Percentiles rank a stretch among this genome's conserved stretches.
These are phyloP conservation scores for Diaporthe velutina DNA, from an alignment of 2,329 filamentous ascomycete species.

Conservation along the genomic window DNA sequence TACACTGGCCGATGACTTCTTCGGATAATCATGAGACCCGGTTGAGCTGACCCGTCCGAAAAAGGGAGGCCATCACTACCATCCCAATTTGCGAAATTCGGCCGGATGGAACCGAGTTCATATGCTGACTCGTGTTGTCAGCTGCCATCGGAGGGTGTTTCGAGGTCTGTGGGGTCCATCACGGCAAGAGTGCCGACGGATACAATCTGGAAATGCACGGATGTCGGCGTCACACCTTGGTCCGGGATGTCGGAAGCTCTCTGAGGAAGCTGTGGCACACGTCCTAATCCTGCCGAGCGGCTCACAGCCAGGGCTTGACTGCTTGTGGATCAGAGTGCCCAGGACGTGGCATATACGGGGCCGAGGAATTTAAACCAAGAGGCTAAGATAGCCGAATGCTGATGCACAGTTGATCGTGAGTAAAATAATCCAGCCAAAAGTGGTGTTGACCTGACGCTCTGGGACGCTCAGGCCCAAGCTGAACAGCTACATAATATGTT, in stretches of 20 bases:
- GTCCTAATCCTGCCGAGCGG: not conserved
- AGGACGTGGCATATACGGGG: not conserved
- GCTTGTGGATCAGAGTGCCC: not conserved
- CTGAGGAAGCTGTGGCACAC: not conserved
- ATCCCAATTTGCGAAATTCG: constrained; percentile 1
- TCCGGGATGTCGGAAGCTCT: not conserved
- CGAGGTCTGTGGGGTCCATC: not conserved
- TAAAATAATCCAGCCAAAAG: not conserved
- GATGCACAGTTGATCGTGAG: not conserved
- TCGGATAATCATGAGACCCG: not conserved
- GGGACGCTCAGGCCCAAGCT: not conserved
- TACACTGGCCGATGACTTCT: too few relatives aligned
- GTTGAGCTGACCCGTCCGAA: not conserved
- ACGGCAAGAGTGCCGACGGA: not conserved
- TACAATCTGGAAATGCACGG: not conserved
- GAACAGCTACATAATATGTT: not conserved
- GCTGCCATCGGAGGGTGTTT: not conserved
- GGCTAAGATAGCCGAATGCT: not conserved
- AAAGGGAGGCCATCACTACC: constrained; percentile 7
- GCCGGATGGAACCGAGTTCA: not conserved
- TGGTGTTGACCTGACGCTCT: not conserved
- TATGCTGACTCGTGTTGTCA: constrained; percentile 1
- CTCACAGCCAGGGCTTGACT: too few relatives aligned
- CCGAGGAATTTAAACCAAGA: too few relatives aligned
- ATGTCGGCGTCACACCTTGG: not conserved